Conservation (phyloP, 129 eudicot species). For the Tagetes patula region DNA sequence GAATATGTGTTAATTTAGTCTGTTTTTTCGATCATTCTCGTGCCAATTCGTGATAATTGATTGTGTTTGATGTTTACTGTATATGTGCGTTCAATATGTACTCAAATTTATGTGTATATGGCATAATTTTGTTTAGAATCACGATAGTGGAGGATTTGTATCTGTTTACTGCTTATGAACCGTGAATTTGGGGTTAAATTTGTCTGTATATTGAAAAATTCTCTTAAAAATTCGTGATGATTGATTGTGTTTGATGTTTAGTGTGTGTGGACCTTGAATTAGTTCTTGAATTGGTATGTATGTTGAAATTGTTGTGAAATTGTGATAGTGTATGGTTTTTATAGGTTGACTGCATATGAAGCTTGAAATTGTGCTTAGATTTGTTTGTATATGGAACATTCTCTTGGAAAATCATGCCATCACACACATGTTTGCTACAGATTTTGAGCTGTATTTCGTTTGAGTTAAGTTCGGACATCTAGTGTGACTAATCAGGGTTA, state of each 20-base stretch:
- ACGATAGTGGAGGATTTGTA: background rate
- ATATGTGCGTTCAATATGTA: background rate
- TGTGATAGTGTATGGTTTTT: background rate
- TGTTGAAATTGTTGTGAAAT: background rate
- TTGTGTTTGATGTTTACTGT: constrained; percentile 1
- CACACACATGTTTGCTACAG: background rate
- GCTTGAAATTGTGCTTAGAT: background rate
- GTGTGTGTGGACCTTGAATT: background rate
- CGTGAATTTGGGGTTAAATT: background rate
- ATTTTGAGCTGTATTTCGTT: constrained; percentile 14
- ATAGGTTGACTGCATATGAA: background rate
- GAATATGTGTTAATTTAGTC: background rate
- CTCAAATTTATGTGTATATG: background rate
- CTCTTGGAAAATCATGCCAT: background rate
- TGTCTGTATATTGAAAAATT: background rate
- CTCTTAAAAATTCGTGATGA: background rate
- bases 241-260: background rate
- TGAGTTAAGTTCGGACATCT: background rate
- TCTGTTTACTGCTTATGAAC: background rate
- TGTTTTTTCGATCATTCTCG: background rate
- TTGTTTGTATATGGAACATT: background rate
- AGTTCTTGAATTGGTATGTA: background rate
- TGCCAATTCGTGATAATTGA: background rate
- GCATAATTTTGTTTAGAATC: background rate
- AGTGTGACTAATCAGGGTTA: background rate